Conservation (phyloP, 2,329 filamentous ascomycete genomes). For the Alternaria infectoria region DNA sequence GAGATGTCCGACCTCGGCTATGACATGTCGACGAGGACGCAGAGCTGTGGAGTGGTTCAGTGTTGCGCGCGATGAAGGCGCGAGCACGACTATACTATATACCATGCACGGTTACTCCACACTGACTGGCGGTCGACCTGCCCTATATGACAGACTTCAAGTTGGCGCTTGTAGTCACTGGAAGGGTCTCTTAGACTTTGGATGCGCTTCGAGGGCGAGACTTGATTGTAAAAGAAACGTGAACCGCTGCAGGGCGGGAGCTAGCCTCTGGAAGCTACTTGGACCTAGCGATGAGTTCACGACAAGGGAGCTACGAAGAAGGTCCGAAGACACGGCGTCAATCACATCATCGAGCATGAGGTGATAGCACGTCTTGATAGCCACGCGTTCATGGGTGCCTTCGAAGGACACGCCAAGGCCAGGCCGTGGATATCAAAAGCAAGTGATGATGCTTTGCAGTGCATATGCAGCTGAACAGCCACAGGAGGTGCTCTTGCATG, state of each 20-base stretch:
- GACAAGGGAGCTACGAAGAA: not conserved
- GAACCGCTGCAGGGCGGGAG: not conserved
- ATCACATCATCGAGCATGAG: not conserved
- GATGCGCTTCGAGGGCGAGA: not conserved
- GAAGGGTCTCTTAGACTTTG: conserved; percentile 10
- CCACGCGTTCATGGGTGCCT: not conserved
- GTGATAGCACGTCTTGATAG: not conserved
- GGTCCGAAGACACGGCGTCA: not conserved
- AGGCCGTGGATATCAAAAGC: conserved; percentile 4
- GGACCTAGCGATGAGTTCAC: conserved; percentile 1
- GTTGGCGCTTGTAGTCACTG: conserved; percentile 26
- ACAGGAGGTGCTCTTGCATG: not conserved
- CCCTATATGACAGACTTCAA: conserved; percentile 3
- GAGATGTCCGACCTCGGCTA: not conserved
- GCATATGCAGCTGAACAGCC: conserved; percentile 5
- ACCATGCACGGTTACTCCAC: conserved; percentile 26
- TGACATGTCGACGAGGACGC: not conserved
- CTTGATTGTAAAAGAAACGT: not conserved
- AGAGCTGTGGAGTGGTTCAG: conserved; percentile 5
- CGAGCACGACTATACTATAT: conserved; percentile 16
- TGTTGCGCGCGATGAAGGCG: not conserved
- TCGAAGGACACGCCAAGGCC: not conserved
- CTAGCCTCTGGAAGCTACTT: not conserved
- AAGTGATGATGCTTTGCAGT: conserved; percentile 2
- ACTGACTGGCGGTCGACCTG: conserved; percentile 31